A percentile compares a stretch with the other conserved stretches of the same genome.
phyloP scores from a whole-genome alignment of 106 monocot genomes.

The Dioscorea dumetorum region DNA sequence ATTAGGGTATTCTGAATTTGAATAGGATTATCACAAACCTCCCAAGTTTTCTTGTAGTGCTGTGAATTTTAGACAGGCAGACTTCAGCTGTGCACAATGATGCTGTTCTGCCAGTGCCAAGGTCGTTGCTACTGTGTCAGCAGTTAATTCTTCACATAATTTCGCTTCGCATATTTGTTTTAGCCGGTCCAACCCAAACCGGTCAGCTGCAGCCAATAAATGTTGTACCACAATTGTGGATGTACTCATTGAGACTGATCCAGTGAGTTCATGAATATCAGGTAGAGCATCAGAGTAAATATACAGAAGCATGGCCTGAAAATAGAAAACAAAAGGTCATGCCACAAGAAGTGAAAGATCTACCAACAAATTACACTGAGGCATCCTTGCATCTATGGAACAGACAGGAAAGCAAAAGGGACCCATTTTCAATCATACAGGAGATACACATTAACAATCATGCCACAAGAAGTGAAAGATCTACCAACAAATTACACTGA shows the following conservation, averaged over 20 bases:
- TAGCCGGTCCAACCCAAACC: conserved; percentile 75
- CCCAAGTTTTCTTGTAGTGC: conserved; percentile 61
- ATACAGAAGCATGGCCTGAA: conserved; percentile 77
- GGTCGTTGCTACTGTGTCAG: conserved; percentile 78
- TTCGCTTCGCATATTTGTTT: conserved; percentile 70
- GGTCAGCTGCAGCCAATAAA: conserved; percentile 83
- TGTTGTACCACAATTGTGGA: conserved; percentile 62
- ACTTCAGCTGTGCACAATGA: conserved; percentile 65
- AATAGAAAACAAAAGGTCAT: not conserved
- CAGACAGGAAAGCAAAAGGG: no score
- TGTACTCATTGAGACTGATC: conserved; percentile 42
- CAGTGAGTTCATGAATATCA: conserved; percentile 48
- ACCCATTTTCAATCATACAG: no score
- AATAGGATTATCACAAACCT: conserved; percentile 38
- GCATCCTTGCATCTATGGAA: no score
- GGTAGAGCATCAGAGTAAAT: conserved; percentile 75
- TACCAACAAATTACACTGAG: no score
- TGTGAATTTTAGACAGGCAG: conserved; percentile 69
- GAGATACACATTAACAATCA: no score
- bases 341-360: no score
- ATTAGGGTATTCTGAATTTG: conserved; percentile 14
- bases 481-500: no score
- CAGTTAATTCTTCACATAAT: conserved; percentile 51
- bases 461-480: no score
- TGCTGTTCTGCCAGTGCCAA: conserved; percentile 85